A percentile compares a stretch with the other conserved stretches of the same genome.
phyloP scores from a whole-genome alignment of 805 yeast species.

The Metschnikowia hibisci region DNA sequence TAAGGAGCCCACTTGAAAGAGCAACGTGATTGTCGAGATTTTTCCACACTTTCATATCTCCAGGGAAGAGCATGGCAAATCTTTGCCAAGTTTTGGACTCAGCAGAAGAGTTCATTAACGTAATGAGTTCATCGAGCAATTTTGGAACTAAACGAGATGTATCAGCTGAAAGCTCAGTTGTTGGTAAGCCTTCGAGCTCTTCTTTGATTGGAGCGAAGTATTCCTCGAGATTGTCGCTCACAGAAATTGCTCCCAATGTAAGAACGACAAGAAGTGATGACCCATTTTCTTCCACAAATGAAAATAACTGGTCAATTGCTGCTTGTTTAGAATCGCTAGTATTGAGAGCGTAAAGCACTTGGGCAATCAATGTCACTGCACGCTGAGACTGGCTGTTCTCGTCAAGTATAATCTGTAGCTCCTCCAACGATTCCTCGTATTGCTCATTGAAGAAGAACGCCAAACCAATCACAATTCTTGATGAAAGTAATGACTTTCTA shows the following conservation, averaged over 20 bases:
- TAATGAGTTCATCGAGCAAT: constrained; percentile 50
- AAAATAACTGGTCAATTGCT: constrained; percentile 78
- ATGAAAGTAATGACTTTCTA: constrained; percentile 45
- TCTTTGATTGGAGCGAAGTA: constrained; percentile 62
- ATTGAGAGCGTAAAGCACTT: constrained; percentile 74
- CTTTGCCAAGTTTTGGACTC: constrained; percentile 53
- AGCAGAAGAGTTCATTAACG: constrained; percentile 28
- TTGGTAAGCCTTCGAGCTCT: constrained; percentile 54
- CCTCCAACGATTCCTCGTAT: constrained; percentile 61
- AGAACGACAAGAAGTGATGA: constrained; percentile 63
- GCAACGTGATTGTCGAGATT: constrained; percentile 55
- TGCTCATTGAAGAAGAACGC: constrained; percentile 59
- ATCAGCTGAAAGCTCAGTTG: constrained; percentile 49
- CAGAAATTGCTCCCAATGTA: constrained; percentile 74
- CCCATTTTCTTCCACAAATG: constrained; percentile 60
- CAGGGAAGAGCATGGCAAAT: constrained; percentile 71
- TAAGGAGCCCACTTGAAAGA: constrained; percentile 51
- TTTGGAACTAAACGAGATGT: constrained; percentile 53
- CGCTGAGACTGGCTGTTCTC: constrained; percentile 54
- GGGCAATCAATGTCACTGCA: constrained; percentile 70
- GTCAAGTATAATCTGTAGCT: constrained; percentile 59
- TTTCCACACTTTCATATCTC: constrained; percentile 65
- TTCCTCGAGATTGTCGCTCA: constrained; percentile 56
- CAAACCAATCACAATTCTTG: constrained; percentile 69
- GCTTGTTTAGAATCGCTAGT: constrained; percentile 74